Evolutionary conservation across 495 filamentous ascomycete species (phyloP).

Genomic region (Neurospora intermedia): DNA sequence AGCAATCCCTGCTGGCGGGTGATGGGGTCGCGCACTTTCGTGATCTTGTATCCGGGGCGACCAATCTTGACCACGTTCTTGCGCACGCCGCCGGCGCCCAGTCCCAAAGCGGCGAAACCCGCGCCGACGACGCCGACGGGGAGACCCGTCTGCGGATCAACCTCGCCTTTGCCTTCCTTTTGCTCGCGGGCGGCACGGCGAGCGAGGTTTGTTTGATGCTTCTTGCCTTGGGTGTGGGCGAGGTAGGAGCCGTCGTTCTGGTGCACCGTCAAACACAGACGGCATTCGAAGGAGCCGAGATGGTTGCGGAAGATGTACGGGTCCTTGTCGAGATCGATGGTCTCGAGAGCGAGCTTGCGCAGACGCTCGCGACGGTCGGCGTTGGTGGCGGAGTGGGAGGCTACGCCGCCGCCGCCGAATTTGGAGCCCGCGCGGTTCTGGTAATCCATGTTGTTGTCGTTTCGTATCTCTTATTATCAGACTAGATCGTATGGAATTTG

Average conservation of each 20-base stretch:
- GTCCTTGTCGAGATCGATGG: slow-evolving; percentile 98
- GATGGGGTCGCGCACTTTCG: slow-evolving; percentile 82
- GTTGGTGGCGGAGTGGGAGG: slow-evolving; percentile 85
- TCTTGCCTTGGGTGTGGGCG: slow-evolving; percentile 95
- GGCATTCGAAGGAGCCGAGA: slow-evolving; percentile 95
- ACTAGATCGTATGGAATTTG: neutral
- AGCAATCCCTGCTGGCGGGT: slow-evolving; percentile 82
- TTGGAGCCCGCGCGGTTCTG: slow-evolving; percentile 96
- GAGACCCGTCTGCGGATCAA: slow-evolving; percentile 65
- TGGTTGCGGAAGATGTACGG: slow-evolving; percentile 99
- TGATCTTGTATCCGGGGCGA: slow-evolving; percentile 95
- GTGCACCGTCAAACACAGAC: slow-evolving; percentile 96
- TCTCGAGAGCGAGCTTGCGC: slow-evolving; percentile 94
- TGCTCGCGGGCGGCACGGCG: slow-evolving; percentile 88
- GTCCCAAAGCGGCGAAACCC: slow-evolving; percentile 40
- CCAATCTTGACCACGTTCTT: slow-evolving; percentile 96
- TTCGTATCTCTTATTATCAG: neutral
- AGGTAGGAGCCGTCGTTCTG: slow-evolving; percentile 99
- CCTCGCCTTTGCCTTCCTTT: slow-evolving; percentile 61
- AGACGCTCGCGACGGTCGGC: slow-evolving; percentile 95
- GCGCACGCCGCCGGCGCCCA: slow-evolving; percentile 44
- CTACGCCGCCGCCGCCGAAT: slow-evolving; percentile 95
- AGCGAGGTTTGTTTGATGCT: slow-evolving; percentile 99
- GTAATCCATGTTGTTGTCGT: slow-evolving; percentile 38
- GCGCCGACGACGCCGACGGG: slow-evolving; percentile 66